A percentile compares a stretch with the other conserved stretches of the same genome.
Evolutionary conservation across 768 basidiomycete species (phyloP).

Genomic region (Favolaschia claudopus): DNA sequence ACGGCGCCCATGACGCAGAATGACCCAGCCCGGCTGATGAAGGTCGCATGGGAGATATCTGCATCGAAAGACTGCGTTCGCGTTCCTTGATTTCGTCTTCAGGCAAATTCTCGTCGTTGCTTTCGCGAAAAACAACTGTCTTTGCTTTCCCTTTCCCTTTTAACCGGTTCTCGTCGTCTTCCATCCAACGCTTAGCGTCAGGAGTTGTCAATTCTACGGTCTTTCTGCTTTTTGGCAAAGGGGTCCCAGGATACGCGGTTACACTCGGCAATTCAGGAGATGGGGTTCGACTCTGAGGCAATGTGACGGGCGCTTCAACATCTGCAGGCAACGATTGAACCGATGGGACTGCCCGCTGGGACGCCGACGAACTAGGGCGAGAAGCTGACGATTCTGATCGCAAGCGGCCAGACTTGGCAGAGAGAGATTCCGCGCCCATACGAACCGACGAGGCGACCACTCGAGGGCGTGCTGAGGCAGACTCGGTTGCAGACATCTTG

Average conservation of each 20-base stretch:
- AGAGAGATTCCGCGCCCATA: conserved; percentile 3
- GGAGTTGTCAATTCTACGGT: conserved; percentile 57
- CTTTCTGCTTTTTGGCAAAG: conserved; percentile 37
- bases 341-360: conserved; percentile 32
- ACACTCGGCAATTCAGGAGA: conserved; percentile 52
- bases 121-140: conserved; percentile 55
- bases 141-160: conserved; percentile 45
- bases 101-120: conserved; percentile 32
- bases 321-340: conserved; percentile 26
- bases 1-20: conserved; percentile 47
- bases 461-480: conserved; percentile 26
- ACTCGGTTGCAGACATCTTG: conserved; percentile 31
- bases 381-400: conserved; percentile 24
- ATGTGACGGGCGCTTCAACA: neutral
- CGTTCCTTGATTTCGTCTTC: conserved; percentile 29
- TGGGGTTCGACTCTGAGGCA: conserved; percentile 41
- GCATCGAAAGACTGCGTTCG: conserved; percentile 55
- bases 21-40: conserved; percentile 28
- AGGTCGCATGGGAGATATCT: conserved; percentile 64
- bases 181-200: conserved; percentile 60
- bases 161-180: conserved; percentile 30
- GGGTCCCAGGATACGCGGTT: conserved; percentile 42
- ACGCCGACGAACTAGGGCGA: conserved; percentile 39
- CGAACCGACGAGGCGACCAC: conserved; percentile 4
- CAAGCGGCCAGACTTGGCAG: conserved; percentile 6